These are phyloP conservation scores for Kazachstania kunashirensis DNA, from an alignment of 805 yeast species.

Conservation along the genomic window DNA sequence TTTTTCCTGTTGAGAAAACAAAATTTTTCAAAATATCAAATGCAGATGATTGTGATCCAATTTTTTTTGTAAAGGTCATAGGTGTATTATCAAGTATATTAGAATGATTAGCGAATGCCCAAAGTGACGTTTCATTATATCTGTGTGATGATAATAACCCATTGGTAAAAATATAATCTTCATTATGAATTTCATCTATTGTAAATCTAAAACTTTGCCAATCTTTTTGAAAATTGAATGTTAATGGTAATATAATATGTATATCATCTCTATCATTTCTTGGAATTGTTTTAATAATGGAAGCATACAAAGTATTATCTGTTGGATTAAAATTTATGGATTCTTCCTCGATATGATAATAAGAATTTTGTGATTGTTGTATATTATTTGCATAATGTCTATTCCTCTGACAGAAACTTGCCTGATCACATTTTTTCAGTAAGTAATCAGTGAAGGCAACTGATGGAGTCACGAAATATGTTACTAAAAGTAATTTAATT, in stretches of 20 bases:
- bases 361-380: constrained; percentile 25
- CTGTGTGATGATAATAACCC: constrained; percentile 36
- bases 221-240: constrained; percentile 41
- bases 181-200: constrained; percentile 52
- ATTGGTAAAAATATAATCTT: constrained; percentile 16
- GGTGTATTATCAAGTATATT: background rate
- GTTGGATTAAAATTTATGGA: constrained; percentile 22
- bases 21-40: constrained; percentile 12
- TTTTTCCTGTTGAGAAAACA: constrained; percentile 12
- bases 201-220: constrained; percentile 52
- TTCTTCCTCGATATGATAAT: constrained; percentile 35
- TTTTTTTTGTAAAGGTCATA: background rate
- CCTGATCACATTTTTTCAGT: constrained; percentile 67
- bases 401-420: constrained; percentile 80
- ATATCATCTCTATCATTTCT: constrained; percentile 27
- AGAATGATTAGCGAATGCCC: constrained; percentile 40
- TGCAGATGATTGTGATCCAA: constrained; percentile 4
- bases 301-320: constrained; percentile 35
- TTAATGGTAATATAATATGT: constrained; percentile 43
- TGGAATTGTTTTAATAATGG: constrained; percentile 37
- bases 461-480: background rate
- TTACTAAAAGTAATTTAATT: background rate
- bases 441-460: constrained; percentile 51
- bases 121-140: constrained; percentile 48
- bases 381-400: constrained; percentile 50